These are phyloP conservation scores for Ceriops tagal DNA, from an alignment of 345 rosid species.

Conservation along the genomic window DNA sequence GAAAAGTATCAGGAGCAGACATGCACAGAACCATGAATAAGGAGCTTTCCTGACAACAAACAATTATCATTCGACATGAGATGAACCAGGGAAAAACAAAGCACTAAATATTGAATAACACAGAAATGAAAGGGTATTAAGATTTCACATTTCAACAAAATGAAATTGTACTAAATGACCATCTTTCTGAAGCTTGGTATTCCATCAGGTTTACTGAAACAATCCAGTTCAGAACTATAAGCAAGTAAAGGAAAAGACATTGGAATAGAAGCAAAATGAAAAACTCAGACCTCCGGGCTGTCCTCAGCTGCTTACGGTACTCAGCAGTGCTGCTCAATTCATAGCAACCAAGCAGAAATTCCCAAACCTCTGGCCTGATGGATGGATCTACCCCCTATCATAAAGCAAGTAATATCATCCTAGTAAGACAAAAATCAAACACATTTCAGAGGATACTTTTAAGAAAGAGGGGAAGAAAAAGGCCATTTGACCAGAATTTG, in stretches of 20 bases:
- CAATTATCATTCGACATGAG: not conserved
- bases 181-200: constrained; percentile 8
- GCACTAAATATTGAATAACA: not conserved
- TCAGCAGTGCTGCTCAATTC: constrained; percentile 71
- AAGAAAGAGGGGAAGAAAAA: not conserved
- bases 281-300: constrained; percentile 59
- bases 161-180: not conserved
- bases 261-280: constrained; percentile 6
- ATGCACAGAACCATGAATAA: too few species aligned
- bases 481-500: not conserved
- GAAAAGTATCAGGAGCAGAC: too few species aligned
- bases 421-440: not conserved
- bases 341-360: constrained; percentile 91
- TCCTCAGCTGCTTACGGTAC: constrained; percentile 62
- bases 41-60: too few species aligned
- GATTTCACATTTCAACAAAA: not conserved
- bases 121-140: not conserved
- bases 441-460: not conserved
- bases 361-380: constrained; percentile 91
- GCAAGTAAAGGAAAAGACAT: constrained; percentile 5
- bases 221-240: not conserved
- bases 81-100: constrained; percentile 1
- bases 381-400: constrained; percentile 86
- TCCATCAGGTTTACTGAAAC: constrained; percentile 8
- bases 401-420: constrained; percentile 26